phyloP scores from a whole-genome alignment of 1,139 yeast species.

The Geotrichum carabidarum region DNA sequence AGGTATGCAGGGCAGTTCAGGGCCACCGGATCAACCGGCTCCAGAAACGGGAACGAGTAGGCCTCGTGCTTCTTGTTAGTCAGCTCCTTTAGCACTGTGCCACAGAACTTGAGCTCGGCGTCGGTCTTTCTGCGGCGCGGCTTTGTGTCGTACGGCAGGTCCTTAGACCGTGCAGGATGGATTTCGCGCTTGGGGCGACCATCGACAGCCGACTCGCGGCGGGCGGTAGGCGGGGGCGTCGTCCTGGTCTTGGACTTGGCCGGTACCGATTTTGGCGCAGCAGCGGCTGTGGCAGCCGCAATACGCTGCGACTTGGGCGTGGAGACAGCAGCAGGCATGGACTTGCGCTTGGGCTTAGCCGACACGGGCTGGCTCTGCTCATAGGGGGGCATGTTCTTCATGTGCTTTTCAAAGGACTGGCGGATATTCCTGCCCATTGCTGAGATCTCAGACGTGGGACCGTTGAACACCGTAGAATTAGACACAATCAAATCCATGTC shows the following conservation, averaged over 20 bases:
- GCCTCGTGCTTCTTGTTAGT: constrained; percentile 76
- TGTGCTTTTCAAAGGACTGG: constrained; percentile 88
- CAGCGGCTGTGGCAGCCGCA: constrained; percentile 20
- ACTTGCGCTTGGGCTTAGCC: constrained; percentile 28
- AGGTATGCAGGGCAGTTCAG: constrained; percentile 85
- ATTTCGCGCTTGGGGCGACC: constrained; percentile 91
- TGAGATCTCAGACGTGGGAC: constrained; percentile 73
- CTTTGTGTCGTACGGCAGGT: constrained; percentile 77
- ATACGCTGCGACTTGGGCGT: constrained; percentile 24
- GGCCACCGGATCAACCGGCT: constrained; percentile 94
- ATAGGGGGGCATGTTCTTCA: constrained; percentile 83
- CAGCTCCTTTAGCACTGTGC: constrained; percentile 75
- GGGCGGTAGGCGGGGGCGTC: constrained; percentile 34
- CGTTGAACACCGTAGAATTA: constrained; percentile 82
- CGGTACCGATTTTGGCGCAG: constrained; percentile 25
- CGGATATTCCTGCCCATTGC: constrained; percentile 87
- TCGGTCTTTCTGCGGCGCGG: constrained; percentile 91
- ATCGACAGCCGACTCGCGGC: constrained; percentile 58
- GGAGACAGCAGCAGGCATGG: constrained; percentile 26
- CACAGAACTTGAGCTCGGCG: constrained; percentile 83
- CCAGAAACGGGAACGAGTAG: constrained; percentile 82
- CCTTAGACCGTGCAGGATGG: constrained; percentile 94
- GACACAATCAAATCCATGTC: constrained; percentile 83
- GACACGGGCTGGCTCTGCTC: constrained; percentile 46
- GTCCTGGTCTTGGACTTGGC: constrained; percentile 13